Conservation (phyloP, 805 yeast species). For the Yamadazyma takamatsuzukensis region DNA sequence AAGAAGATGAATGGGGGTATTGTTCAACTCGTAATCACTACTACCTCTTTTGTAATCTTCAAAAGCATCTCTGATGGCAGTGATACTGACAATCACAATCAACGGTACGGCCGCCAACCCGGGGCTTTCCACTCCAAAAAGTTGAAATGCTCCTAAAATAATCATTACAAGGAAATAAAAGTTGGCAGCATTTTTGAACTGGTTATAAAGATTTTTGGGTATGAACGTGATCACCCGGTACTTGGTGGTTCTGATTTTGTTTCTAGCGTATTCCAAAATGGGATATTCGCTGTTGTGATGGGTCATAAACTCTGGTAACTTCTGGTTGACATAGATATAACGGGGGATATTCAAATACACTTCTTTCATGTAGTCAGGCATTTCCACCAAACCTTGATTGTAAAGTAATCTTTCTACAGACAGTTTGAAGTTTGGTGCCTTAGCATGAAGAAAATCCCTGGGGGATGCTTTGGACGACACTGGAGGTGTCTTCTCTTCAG, state of each 20-base stretch:
- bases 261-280: conserved; percentile 42
- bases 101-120: conserved; percentile 78
- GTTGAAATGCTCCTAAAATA: conserved; percentile 55
- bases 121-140: conserved; percentile 72
- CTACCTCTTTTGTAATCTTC: conserved; percentile 69
- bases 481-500: background rate
- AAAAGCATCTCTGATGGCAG: conserved; percentile 73
- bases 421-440: conserved; percentile 21
- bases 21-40: conserved; percentile 67
- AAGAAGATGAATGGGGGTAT: conserved; percentile 57
- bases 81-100: conserved; percentile 70
- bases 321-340: conserved; percentile 46
- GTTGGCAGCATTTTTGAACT: conserved; percentile 59
- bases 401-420: conserved; percentile 17
- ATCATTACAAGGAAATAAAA: conserved; percentile 53
- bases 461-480: too few relatives aligned
- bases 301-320: conserved; percentile 41
- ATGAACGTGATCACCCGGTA: conserved; percentile 56
- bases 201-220: conserved; percentile 53
- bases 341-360: conserved; percentile 40
- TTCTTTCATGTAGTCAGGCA: conserved; percentile 34
- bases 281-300: conserved; percentile 30
- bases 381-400: conserved; percentile 19
- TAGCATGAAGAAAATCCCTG: conserved; percentile 8
- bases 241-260: conserved; percentile 60